phyloP scores from a whole-genome alignment of 352 stramenopile species.

The Blastocystis sp. region DNA sequence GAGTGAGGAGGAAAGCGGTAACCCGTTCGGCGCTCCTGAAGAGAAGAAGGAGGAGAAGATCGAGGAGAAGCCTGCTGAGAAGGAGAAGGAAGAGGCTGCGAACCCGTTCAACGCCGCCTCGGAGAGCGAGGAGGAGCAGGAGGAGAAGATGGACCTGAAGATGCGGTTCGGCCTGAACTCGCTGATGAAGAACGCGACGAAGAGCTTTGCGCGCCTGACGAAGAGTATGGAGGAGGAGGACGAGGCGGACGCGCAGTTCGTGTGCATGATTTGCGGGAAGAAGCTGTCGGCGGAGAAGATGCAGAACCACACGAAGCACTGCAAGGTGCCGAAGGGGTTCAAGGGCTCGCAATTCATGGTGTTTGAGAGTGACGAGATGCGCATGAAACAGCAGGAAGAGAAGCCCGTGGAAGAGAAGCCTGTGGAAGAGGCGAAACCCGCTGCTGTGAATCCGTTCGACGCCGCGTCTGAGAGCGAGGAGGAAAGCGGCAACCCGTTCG shows the following conservation, averaged over 20 bases:
- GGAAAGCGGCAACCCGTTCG: constrained; percentile 25
- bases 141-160: neutral
- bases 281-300: constrained; percentile 20
- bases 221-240: constrained; percentile 10
- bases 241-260: constrained; percentile 36
- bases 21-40: neutral
- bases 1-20: neutral
- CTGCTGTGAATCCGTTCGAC: neutral
- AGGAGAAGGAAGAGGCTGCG: neutral
- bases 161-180: constrained; percentile 5
- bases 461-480: neutral
- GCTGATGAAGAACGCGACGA: constrained; percentile 27
- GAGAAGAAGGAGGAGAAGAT: neutral
- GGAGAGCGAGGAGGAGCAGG: neutral
- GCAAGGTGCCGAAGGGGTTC: constrained; percentile 1
- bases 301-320: constrained; percentile 18
- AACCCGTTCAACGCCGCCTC: neutral
- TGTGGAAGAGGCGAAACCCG: neutral
- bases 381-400: constrained; percentile 1
- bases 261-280: constrained; percentile 50
- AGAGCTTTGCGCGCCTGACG: neutral
- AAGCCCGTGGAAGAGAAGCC: constrained; percentile 4
- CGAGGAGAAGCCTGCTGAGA: neutral
- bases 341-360: constrained; percentile 44
- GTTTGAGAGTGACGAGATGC: constrained; percentile 28